Evolutionary conservation across 345 rosid species (phyloP), one percentile per base, ranked within the genome.

Genomic region (Corymbia maculata): DNA sequence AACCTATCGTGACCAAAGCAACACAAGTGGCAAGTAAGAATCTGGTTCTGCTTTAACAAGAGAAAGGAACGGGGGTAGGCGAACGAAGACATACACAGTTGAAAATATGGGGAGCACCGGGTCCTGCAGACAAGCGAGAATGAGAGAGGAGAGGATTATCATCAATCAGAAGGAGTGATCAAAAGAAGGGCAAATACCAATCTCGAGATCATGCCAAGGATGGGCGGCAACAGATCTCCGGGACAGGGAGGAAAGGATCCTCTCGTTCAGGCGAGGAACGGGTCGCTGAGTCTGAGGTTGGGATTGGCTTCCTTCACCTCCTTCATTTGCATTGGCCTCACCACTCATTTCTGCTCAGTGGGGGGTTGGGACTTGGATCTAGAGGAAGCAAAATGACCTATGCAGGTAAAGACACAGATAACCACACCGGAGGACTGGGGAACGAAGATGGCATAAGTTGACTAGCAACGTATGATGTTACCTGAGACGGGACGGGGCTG

Each of bases 171-270:
- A 30, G 42, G 53, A 13, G 42, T 45, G 51, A 68, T 68, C 16
- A 64, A 36, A 59, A 28, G 64, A 49, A 57, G 24, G 64, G 51
- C 86, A 52, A 26, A 16, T 93, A 96, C 99, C 99, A 88, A 97
- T 95, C 92, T 97, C 99, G 91, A 97, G 98, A 95, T 97, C 99
- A 91, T 97, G 99, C 99, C 99, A 97, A 51, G 99, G 98, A 91
- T 97, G 99, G 82, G 99, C 99, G 87, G 99, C 99, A 42, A 95
- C 97, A 49, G 99, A 96, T 91, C 99, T 93, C 93, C 93, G 90
- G 15, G 99, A 97, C 96, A 97, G 86, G 53, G 99, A 94, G 8
- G 99, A 97, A 87, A 96, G 98, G 89, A 97, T 97, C 96, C 99
- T 95, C 94, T 97, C 98, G 88, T 97, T 97, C 89, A 97, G 90